These are phyloP conservation scores for Eucalyptus regnans DNA, from an alignment of 345 rosid genomes.

Conservation along the genomic window DNA sequence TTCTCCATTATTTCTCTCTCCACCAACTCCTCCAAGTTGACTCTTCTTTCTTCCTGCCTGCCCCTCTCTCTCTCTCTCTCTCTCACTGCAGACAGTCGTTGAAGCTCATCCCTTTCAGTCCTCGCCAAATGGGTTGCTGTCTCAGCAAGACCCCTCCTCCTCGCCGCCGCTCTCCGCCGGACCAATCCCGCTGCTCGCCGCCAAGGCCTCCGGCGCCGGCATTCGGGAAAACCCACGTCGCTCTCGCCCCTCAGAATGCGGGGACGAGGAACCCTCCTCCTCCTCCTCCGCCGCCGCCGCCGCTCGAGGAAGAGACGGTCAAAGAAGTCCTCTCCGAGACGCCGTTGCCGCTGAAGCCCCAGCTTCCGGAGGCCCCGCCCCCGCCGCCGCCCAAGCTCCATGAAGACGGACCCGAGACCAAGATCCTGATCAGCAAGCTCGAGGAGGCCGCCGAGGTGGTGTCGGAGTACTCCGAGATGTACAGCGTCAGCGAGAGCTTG, in stretches of 20 bases:
- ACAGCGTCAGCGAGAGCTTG: slow-evolving; percentile 32
- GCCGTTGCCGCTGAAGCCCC: slow-evolving; percentile 1
- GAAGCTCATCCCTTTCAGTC: not conserved
- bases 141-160: slow-evolving; percentile 14
- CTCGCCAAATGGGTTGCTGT: slow-evolving; percentile 49
- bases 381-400: not conserved
- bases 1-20: not conserved
- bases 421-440: slow-evolving; percentile 1
- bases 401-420: not conserved
- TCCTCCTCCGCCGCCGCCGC: not conserved
- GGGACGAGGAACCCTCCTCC: not conserved
- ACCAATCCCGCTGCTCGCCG: not conserved
- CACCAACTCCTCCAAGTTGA: not conserved
- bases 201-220: not conserved
- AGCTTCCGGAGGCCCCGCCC: not conserved
- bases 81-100: not conserved
- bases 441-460: slow-evolving; percentile 20
- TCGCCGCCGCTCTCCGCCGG: slow-evolving; percentile 2
- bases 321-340: slow-evolving; percentile 63
- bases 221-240: not conserved
- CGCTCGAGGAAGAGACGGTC: slow-evolving; percentile 55
- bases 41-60: not conserved
- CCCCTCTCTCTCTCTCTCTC: not conserved
- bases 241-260: not conserved
- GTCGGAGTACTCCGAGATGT: slow-evolving; percentile 32